phyloP scores from a whole-genome alignment of 2,329 filamentous ascomycete species.

The Xylariaceae sp. region DNA sequence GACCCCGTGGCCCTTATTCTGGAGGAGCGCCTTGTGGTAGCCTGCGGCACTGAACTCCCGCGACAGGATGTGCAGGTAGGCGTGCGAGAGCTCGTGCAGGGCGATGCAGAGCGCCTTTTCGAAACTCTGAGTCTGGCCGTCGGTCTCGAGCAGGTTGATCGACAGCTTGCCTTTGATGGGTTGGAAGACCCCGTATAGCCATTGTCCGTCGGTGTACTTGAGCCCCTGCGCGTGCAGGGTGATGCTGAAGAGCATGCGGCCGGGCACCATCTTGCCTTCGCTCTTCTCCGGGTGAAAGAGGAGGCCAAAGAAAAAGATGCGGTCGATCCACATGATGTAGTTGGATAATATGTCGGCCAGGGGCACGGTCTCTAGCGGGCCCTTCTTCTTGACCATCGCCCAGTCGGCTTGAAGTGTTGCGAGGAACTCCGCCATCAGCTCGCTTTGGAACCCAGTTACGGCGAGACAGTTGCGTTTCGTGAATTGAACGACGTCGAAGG shows the following conservation, averaged over 20 bases:
- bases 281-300: neutral
- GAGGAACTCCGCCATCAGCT: neutral
- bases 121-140: neutral
- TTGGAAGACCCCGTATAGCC: neutral
- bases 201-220: neutral
- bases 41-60: neutral
- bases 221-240: neutral
- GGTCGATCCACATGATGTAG: constrained; percentile 4
- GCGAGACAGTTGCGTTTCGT: constrained; percentile 3
- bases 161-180: neutral
- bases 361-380: neutral
- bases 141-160: neutral
- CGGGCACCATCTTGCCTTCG: neutral
- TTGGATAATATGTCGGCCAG: neutral
- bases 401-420: neutral
- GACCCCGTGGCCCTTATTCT: neutral
- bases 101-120: neutral
- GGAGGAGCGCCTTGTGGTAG: neutral
- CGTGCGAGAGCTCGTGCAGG: neutral
- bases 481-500: neutral
- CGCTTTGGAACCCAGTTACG: neutral
- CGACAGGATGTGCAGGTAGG: neutral
- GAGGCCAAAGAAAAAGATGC: constrained; percentile 6
- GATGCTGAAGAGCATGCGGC: neutral
- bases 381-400: neutral